Percentiles rank a stretch among this genome's conserved stretches.
Conservation (phyloP, 2,329 filamentous ascomycete species). For the Fusarium pseudocircinatum region DNA sequence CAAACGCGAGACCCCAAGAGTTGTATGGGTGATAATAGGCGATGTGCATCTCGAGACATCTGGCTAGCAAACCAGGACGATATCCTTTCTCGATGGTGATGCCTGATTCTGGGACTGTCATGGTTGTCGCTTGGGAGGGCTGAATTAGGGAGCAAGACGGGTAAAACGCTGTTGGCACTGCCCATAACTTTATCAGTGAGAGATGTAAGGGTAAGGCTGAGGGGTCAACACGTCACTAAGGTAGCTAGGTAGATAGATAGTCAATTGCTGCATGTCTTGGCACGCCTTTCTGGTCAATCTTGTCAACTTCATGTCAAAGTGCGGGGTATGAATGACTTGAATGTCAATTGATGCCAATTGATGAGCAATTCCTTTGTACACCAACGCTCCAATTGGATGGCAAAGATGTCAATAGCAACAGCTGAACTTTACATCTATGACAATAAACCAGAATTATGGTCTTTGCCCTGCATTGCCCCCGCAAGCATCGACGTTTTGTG, state of each 20-base stretch:
- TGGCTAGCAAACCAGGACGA: conserved; percentile 22
- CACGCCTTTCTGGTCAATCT: not conserved
- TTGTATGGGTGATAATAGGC: conserved; percentile 20
- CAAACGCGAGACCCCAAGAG: conserved; percentile 19
- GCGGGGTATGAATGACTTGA: not conserved
- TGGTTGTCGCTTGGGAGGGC: not conserved
- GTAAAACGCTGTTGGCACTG: not conserved
- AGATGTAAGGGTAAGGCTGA: too few species aligned
- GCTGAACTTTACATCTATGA: too few species aligned
- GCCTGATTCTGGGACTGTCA: not conserved
- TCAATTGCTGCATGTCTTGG: not conserved
- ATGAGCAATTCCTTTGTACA: not conserved
- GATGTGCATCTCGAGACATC: conserved; percentile 32
- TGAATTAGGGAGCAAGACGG: not conserved
- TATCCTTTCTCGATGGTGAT: conserved; percentile 22
- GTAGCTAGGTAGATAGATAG: too few species aligned
- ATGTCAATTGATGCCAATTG: too few species aligned
- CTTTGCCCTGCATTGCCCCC: rapidly evolving
- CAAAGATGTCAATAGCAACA: not conserved
- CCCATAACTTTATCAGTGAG: too few species aligned
- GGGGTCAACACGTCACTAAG: too few species aligned
- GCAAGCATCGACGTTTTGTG: too few species aligned
- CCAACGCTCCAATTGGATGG: not conserved
- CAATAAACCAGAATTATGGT: too few species aligned
- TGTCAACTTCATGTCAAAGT: not conserved